Percentiles rank a stretch among this genome's conserved stretches.
Conservation (phyloP, 1,284 basidiomycete genomes). For the Xanthoconium separans region DNA sequence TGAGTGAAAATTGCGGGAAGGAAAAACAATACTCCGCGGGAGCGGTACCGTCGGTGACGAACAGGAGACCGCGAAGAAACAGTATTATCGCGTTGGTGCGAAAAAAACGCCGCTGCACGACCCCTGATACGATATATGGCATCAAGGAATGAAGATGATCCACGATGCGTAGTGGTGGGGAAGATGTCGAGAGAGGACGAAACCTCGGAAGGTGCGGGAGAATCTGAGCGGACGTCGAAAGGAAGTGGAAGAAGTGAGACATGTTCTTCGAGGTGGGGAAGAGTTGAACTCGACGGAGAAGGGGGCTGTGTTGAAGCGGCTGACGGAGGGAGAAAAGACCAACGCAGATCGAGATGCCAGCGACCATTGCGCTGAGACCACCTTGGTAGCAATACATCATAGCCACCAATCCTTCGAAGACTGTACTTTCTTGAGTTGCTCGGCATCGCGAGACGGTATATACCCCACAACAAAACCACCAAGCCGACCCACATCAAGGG, state of each 20-base stretch:
- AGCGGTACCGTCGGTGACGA: conserved; percentile 46
- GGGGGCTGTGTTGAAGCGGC: conserved; percentile 47
- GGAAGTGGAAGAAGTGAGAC: conserved; percentile 64
- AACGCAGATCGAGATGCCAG: conserved; percentile 69
- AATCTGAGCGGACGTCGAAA: conserved; percentile 55
- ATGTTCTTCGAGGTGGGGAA: conserved; percentile 49
- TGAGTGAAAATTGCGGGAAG: conserved; percentile 75
- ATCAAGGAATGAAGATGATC: conserved; percentile 44
- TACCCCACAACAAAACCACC: conserved; percentile 66
- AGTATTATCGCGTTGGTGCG: conserved; percentile 38
- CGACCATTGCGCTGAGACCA: conserved; percentile 65
- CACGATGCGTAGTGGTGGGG: conserved; percentile 38
- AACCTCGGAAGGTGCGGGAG: conserved; percentile 51
- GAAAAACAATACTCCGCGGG: conserved; percentile 73
- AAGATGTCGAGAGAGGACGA: conserved; percentile 41
- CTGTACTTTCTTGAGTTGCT: conserved; percentile 57
- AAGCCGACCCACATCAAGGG: conserved; percentile 81
- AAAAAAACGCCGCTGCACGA: conserved; percentile 48
- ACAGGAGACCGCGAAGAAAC: conserved; percentile 42
- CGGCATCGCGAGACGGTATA: conserved; percentile 58
- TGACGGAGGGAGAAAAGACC: conserved; percentile 52
- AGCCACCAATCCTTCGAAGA: conserved; percentile 63
- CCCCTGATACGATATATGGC: conserved; percentile 55
- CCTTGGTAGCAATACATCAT: conserved; percentile 74
- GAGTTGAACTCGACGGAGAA: conserved; percentile 44